Base-by-base conservation (phyloP, 176 grass and related monocot genomes). In the Luzula sylvatica region DNA sequence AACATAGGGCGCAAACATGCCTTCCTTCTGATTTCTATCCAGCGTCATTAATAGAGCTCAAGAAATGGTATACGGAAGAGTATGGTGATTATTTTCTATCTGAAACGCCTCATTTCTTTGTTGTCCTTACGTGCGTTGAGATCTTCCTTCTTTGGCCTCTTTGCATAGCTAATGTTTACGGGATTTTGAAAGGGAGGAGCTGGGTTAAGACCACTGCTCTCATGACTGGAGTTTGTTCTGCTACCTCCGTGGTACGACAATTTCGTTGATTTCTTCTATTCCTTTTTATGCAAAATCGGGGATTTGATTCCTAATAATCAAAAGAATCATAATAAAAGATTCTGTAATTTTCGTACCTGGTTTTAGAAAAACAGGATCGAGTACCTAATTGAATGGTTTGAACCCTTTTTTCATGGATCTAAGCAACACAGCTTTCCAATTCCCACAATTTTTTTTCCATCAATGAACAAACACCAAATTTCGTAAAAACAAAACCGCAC, bases 111-210 rank as follows among this genome's bases (percentile, higher is more conserved):
- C 42, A 8, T 41, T 88, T 95, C 73, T 65, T 95, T 38, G 46
- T 23, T 23, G 83, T 79, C 5, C 69, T 95, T 50, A 8, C 75
- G 11, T 84, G 47, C 59, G 55, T 81, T 5, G 83, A 88, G 76
- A 66, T 95, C 52, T 39, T 38, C 46, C 83, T 87, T 73, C 69
- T 75, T 7, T 95, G 83, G 88, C 83, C 88, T 7, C 79, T 95
- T n/a, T 62, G 67, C 73, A 8, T 95, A 8, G 75, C 79, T 21
- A 95, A 65, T 1, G 0, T 95, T 66, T 95, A 88, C 19, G 79
- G 83, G 22, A 19, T 95, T 68, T 57, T 88, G 25, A 40, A 73
- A 26, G 28, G 76, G 8, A 80, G 76, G 61, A 73, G 59, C 16
- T 95, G 88, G 88, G 68, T 44, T 0, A 45, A 76, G 59, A 95